phyloP scores from a whole-genome alignment of 768 basidiomycete species.

The Lactarius psammicola region DNA sequence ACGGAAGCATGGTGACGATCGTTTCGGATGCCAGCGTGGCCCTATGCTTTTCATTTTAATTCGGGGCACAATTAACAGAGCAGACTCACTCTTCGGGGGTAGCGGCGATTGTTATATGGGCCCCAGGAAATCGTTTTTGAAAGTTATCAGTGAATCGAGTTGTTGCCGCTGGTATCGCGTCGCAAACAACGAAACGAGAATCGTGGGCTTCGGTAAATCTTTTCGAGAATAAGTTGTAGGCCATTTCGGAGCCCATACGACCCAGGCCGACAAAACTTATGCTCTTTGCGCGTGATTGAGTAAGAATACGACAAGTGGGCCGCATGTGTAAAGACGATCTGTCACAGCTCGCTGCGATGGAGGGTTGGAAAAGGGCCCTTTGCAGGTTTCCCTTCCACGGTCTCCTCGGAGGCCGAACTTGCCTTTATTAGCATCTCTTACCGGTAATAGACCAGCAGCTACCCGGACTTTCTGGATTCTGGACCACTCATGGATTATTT shows the following conservation, averaged over 20 bases:
- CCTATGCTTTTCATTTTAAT: constrained; percentile 38
- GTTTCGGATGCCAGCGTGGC: constrained; percentile 61
- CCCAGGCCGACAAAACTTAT: constrained; percentile 85
- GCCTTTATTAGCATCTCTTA: not conserved
- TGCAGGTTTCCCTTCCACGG: not conserved
- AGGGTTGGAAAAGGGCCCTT: not conserved
- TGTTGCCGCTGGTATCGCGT: constrained; percentile 62
- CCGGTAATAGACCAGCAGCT: not conserved
- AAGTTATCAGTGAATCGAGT: constrained; percentile 57
- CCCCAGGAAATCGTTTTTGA: constrained; percentile 53
- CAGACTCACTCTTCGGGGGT: constrained; percentile 72
- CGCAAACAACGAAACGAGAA: constrained; percentile 72
- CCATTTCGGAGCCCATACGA: constrained; percentile 88
- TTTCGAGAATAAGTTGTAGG: constrained; percentile 79
- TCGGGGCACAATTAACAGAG: constrained; percentile 9
- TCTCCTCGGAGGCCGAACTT: not conserved
- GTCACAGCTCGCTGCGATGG: not conserved
- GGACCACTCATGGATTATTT: not conserved
- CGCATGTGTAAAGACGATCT: constrained; percentile 42
- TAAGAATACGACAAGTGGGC: constrained; percentile 45
- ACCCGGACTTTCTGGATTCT: no score
- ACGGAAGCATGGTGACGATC: constrained; percentile 89
- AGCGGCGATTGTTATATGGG: constrained; percentile 54
- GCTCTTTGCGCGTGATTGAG: constrained; percentile 38
- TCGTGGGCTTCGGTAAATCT: constrained; percentile 52